phyloP scores from a whole-genome alignment of 352 stramenopile genomes.

The Phytopythium boreale region DNA sequence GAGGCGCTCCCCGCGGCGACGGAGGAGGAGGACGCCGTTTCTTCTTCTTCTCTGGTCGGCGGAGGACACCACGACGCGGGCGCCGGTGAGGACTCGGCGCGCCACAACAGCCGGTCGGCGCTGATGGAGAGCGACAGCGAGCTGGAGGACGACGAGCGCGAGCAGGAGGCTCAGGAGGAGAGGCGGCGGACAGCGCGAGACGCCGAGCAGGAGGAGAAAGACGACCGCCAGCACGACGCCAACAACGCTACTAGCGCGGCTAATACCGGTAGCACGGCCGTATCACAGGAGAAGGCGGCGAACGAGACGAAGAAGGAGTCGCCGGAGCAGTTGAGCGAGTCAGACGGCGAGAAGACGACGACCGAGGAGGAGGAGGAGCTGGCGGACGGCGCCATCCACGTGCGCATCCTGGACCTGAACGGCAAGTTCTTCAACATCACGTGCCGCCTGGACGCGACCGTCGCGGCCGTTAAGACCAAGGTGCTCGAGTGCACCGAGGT shows the following conservation, averaged over 20 bases:
- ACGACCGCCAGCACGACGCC: constrained; percentile 10
- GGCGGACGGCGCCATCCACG: constrained; percentile 38
- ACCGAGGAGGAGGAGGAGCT: constrained; percentile 13
- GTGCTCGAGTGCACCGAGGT: constrained; percentile 76
- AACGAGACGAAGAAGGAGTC: constrained; percentile 5
- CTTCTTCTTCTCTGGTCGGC: constrained; percentile 31
- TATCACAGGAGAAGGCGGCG: constrained; percentile 11
- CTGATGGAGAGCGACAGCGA: constrained; percentile 32
- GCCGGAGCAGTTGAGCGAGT: constrained; percentile 6
- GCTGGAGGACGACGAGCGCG: constrained; percentile 14
- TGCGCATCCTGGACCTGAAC: constrained; percentile 83
- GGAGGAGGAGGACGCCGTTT: constrained; percentile 17
- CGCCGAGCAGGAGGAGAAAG: constrained; percentile 12
- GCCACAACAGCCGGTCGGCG: constrained; percentile 16
- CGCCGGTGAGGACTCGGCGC: background rate
- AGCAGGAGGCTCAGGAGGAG: constrained; percentile 18
- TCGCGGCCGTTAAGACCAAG: constrained; percentile 64
- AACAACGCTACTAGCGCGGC: constrained; percentile 11
- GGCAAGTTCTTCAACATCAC: constrained; percentile 83
- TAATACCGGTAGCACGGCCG: too few relatives aligned
- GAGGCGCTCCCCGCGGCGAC: constrained; percentile 44
- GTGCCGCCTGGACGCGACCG: constrained; percentile 61
- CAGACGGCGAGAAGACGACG: constrained; percentile 7
- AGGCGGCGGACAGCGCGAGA: constrained; percentile 10
- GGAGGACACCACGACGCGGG: constrained; percentile 9